Percentiles rank a stretch among this genome's conserved stretches.
These are phyloP conservation scores for Carex arenaria DNA, from an alignment of 202 grass and related monocot genomes.

Conservation along the genomic window DNA sequence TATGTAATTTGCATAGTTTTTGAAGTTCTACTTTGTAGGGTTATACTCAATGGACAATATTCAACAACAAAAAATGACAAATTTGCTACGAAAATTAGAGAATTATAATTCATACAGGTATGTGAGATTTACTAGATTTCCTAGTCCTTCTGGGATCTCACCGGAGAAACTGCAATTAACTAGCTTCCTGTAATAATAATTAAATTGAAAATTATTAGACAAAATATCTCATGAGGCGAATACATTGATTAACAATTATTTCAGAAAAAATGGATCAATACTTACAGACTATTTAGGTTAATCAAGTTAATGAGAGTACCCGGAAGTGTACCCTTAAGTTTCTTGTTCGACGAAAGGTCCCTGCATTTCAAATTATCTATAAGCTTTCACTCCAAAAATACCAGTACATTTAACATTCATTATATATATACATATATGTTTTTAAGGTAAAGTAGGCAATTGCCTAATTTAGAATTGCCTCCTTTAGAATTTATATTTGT, in stretches of 20 bases:
- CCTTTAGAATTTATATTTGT: background rate
- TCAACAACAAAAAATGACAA: background rate
- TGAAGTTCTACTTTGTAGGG: background rate
- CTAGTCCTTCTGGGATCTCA: constrained; percentile 55
- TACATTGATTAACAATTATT: background rate
- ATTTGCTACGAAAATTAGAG: constrained; percentile 32
- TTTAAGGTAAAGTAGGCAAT: background rate
- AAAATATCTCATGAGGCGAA: constrained; percentile 3
- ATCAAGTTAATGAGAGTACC: constrained; percentile 51
- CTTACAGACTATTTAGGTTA: constrained; percentile 67
- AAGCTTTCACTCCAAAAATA: background rate
- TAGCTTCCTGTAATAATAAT: constrained; percentile 39
- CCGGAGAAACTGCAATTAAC: constrained; percentile 55
- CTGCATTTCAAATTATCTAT: constrained; percentile 36
- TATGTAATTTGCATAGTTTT: background rate
- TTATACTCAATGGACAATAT: background rate
- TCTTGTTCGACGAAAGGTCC: constrained; percentile 68
- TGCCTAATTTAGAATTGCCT: background rate
- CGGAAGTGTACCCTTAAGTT: constrained; percentile 41
- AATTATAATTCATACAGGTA: constrained; percentile 27
- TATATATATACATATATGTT: background rate
- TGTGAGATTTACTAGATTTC: constrained; percentile 46
- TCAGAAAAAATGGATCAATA: constrained; percentile 14
- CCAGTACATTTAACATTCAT: background rate
- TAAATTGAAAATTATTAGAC: constrained; percentile 12